Conservation (phyloP, 2,329 filamentous ascomycete species). For the Colletotrichum melonis region DNA sequence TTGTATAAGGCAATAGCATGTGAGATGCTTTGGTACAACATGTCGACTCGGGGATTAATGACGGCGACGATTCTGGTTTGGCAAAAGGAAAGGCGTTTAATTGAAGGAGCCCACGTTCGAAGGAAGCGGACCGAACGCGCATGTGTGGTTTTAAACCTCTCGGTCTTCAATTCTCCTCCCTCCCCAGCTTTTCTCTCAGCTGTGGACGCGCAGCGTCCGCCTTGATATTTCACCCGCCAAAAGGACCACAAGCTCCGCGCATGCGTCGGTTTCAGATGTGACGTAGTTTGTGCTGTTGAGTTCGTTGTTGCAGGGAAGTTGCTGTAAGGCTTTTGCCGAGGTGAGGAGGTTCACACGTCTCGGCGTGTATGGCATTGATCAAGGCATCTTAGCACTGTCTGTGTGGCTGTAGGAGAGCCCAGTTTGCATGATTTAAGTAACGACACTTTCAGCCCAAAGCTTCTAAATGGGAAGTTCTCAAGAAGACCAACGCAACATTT, state of each 20-base stretch:
- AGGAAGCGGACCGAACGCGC: conserved; percentile 14
- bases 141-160: conserved; percentile 4
- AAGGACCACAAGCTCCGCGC: conserved; percentile 14
- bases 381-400: conserved; percentile 32
- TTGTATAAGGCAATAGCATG: conserved; percentile 20
- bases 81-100: not conserved
- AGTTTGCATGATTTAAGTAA: not conserved
- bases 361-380: conserved; percentile 25
- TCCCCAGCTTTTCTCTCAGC: not conserved
- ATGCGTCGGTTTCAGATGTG: conserved; percentile 34
- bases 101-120: conserved; percentile 1
- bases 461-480: not conserved
- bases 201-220: not conserved
- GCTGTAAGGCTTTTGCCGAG: conserved; percentile 12
- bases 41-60: not conserved
- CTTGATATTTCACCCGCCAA: not conserved
- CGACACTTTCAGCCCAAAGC: not conserved
- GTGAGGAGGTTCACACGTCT: conserved; percentile 6
- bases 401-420: conserved; percentile 20
- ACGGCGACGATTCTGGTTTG: conserved; percentile 6
- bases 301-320: conserved; percentile 26
- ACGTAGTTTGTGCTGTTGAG: conserved; percentile 28
- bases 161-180: not conserved
- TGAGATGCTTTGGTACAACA: conserved; percentile 14
- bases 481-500: not conserved